Base-by-base conservation (phyloP, 306 rosid genomes). In the Herpetospermum pedunculosum region DNA sequence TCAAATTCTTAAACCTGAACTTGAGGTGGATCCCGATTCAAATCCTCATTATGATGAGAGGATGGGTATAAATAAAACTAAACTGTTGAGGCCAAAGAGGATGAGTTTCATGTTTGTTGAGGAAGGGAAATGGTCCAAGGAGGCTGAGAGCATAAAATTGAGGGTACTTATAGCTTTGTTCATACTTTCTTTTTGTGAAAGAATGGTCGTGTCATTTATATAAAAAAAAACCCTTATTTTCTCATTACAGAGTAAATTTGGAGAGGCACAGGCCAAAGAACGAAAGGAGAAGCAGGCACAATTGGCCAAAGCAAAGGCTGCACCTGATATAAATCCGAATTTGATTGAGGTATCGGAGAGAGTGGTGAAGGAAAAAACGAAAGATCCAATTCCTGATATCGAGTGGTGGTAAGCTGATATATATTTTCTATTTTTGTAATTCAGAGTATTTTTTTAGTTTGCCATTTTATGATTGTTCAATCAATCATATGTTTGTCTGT, bases 211-310 rank as follows among this genome's bases (percentile, higher is more conserved):
- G 4, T 63, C 59, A 77, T 28, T 50, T 50, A 57, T 78, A 71
- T 28, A 16, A 57, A 26, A 54, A 28, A 26, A 28, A 57, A 28
- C 7, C 19, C n/a, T 28, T 16, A 72, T 79, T 21, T 73, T 38
- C 77, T 53, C 28, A 62, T 11, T 77, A 44, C 85, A 93, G 98
- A 91, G 90, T 81, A 83, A 91, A 85, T 94, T 89, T 85, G 98
- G 98, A 77, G 98, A 94, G 84, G 94, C 97, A 75, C 98, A 91
- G 86, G 98, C 98, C 19, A 93, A 89, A 81, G 98, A 93, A 88
- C 96, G 92, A 67, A 89, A 49, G 84, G 98, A 89, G 72, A 93
- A 93, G 82, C 94, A 82, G 86, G 97, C 96, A 21, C 98, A 93
- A 68, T 76, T 93, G 83, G 96, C 96, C 28, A 93, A 85, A 86